A percentile compares a stretch with the other conserved stretches of the same genome.
Conservation (phyloP, 176 grass and related monocot species). For the Eleusine indica region DNA sequence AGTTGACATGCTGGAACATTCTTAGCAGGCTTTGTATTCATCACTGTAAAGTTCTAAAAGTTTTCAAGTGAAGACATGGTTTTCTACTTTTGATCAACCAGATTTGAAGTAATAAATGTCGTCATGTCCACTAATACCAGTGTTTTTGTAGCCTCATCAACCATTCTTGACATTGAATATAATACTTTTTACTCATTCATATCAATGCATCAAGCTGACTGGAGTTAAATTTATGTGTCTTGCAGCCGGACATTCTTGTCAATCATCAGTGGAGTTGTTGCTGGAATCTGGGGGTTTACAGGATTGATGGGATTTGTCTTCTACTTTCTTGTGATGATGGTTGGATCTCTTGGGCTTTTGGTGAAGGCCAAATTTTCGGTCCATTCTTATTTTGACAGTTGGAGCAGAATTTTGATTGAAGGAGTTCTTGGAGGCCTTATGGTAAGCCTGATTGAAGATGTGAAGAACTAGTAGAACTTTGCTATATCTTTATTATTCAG, state of each 20-base stretch:
- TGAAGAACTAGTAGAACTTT: conserved; percentile 1
- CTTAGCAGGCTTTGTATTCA: not conserved
- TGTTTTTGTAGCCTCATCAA: not conserved
- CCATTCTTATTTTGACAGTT: conserved; percentile 73
- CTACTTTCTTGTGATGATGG: conserved; percentile 80
- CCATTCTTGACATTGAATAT: not conserved
- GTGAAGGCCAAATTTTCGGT: conserved; percentile 77
- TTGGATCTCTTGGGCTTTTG: conserved; percentile 57
- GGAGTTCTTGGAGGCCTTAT: conserved; percentile 85
- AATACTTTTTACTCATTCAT: not conserved
- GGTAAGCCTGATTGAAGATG: conserved; percentile 52
- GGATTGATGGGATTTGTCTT: conserved; percentile 78
- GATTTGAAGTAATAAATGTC: not conserved
- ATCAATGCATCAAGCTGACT: conserved; percentile 11
- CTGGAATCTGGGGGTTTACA: conserved; percentile 84
- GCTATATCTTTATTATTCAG: conserved; percentile 7
- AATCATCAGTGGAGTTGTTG: conserved; percentile 88
- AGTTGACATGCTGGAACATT: not conserved
- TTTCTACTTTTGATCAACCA: not conserved
- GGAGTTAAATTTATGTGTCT: conserved; percentile 18
- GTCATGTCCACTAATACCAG: not conserved
- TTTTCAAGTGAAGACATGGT: not conserved
- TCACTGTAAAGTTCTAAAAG: not conserved
- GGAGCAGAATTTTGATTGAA: conserved; percentile 85
- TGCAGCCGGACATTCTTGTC: conserved; percentile 86